Evolutionary conservation across 257 asterid species (phyloP), one percentile per base, ranked within the genome.

Genomic region (Solanum chiquidenum): DNA sequence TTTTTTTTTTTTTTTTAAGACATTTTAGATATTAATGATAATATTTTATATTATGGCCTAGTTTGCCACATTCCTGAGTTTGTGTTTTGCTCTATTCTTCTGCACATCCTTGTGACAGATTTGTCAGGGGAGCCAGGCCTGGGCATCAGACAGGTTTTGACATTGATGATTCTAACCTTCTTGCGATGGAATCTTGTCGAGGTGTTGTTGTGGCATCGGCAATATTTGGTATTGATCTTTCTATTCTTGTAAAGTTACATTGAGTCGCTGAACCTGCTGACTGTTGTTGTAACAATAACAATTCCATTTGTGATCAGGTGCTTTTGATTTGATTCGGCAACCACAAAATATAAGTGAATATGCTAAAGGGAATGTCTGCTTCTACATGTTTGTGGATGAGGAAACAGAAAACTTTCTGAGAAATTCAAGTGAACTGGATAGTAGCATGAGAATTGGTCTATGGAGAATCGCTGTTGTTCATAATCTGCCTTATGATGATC

Each of bases 151-250:
- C 99, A 49, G 98, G 98, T 87, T 96, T 95, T 87, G 95, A 96
- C 90, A 93, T 96, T 84, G 94, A 92, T 90, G 97, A 95, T 74
- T 84, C 94, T 77, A 96, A 95, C 92, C 98, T 95, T 89, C 90
- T 90, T 87, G 97, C 91, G 89, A 96, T 96, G 98, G 98, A 94
- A 88, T 90, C 89, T 79, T 96, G 99, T 91, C 93, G 89, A 88
- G 98, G 97, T 69, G 94, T 94, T 83, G 98, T 95, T 79, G 98
- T 94, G 12, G 98, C 99, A 86, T 95, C 99, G 9, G 98, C 99
- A 90, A 92, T 95, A 89, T 96, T 96, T 91, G 98, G 98, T 96
- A 94, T 79, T 55, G 77, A 89, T 89, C 58, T 55, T 86, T 68
- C 83, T 13, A 37, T 60, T 68, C 68, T 55, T 87, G 23, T 87